Evolutionary conservation across 2,329 filamentous ascomycete genomes (phyloP).

Genomic region (Fusarium poae): DNA sequence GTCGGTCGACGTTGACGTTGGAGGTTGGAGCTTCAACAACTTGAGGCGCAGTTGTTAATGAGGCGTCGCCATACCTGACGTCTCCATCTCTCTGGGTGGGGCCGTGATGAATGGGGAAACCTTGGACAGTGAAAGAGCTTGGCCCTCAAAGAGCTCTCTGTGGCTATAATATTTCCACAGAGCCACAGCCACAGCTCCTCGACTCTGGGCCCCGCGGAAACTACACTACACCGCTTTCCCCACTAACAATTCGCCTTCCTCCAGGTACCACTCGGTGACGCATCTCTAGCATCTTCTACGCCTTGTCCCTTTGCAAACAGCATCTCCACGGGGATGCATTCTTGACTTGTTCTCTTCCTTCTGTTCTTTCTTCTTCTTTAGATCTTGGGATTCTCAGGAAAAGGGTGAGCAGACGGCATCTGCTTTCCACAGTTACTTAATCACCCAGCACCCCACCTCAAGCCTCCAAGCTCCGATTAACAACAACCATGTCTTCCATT

Average conservation of each 20-base stretch:
- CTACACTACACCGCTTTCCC: conserved; percentile 49
- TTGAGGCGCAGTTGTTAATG: conserved; percentile 45
- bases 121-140: conserved; percentile 33
- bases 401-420: neutral
- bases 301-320: conserved; percentile 13
- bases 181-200: conserved; percentile 24
- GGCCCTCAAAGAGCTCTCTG: conserved; percentile 23
- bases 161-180: conserved; percentile 16
- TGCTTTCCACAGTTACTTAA: neutral
- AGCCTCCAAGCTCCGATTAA: conserved; percentile 29
- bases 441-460: conserved; percentile 7
- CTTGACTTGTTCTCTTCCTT: conserved; percentile 2
- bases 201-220: conserved; percentile 23
- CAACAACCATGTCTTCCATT: conserved; percentile 66
- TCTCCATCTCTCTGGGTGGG: conserved; percentile 50
- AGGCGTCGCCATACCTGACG: conserved; percentile 50
- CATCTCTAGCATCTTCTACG: conserved; percentile 43
- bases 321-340: conserved; percentile 3
- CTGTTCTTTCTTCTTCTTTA: conserved; percentile 7
- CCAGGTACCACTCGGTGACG: conserved; percentile 55
- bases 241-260: conserved; percentile 41
- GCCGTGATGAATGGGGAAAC: conserved; percentile 25
- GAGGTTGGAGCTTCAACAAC: conserved; percentile 46
- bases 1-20: conserved; percentile 45
- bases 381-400: neutral